Evolutionary conservation across 805 yeast genomes (phyloP), one percentile per base, ranked within the genome.

Genomic region (Spathaspora hagerdaliae): DNA sequence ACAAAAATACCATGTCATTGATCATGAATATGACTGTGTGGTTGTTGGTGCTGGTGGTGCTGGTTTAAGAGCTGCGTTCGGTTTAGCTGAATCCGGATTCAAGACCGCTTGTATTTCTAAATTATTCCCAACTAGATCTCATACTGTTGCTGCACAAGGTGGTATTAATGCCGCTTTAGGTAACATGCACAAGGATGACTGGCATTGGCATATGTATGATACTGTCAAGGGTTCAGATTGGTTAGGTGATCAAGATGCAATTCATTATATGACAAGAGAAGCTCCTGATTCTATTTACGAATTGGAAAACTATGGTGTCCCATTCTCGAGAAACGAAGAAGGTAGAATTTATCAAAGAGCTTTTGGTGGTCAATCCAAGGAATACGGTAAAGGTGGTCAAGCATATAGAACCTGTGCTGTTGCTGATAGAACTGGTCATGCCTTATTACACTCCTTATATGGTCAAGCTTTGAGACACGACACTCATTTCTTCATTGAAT

Each of bases 131-230:
- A 92, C 99, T 29, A 86, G 99, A 74, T 91, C 97, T 14, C 99
- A 92, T 67, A 92, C 99, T 15, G 99, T 92, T 42, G 98, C 98
- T 47, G 99, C 99, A 42, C 99, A 92, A 73, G 99, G 99, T 73
- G 99, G 99, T 75, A 94, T 92, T 72, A 92, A 92, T 63, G 99
- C 98, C 55, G 99, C 99, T 29, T 78, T 92, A 54, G 99, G 98
- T 57, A 92, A 92, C 78, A 92, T 92, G 96, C 98, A 94, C 75
- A 78, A 81, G 57, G 99, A 92, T 70, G 91, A 91, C 75, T 92
- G 99, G 99, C 96, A 88, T 71, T 94, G 98, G 97, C 99, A 92
- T 71, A 91, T 92, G 97, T 92, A 94, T 73, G 99, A 92, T 66
- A 92, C 99, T 59, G 98, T 92, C 59, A 92, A 92, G 75, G 99